A percentile compares a stretch with the other conserved stretches of the same genome.
These are phyloP conservation scores for Phaffia tasmanica DNA, from an alignment of 768 basidiomycete genomes.

Conservation along the genomic window DNA sequence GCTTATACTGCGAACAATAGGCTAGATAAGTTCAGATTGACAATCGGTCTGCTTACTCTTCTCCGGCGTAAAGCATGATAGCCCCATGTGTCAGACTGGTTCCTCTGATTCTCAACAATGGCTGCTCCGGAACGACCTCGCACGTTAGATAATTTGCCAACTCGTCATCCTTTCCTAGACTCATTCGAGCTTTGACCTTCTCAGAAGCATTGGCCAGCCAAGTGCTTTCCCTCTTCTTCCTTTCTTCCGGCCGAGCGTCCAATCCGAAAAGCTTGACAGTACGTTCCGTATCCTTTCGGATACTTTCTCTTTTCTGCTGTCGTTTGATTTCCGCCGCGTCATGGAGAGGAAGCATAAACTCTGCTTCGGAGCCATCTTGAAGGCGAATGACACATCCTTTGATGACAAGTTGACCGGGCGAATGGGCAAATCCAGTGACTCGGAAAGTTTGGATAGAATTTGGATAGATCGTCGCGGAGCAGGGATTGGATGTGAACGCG, in stretches of 20 bases:
- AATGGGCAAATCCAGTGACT: slow-evolving; percentile 54
- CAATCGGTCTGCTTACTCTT: slow-evolving; percentile 50
- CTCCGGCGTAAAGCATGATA: slow-evolving; percentile 89
- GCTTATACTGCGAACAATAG: background rate
- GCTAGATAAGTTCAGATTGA: too few species aligned
- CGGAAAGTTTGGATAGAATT: slow-evolving; percentile 61
- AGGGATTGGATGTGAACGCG: slow-evolving; percentile 54
- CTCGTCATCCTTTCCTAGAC: background rate
- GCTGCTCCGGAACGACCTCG: slow-evolving; percentile 74
- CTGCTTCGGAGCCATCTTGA: slow-evolving; percentile 56
- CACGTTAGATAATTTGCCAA: slow-evolving; percentile 56
- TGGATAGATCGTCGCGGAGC: slow-evolving; percentile 47
- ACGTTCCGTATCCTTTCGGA: slow-evolving; percentile 51
- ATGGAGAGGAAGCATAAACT: slow-evolving; percentile 63
- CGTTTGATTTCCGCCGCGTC: slow-evolving; percentile 59
- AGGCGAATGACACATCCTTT: slow-evolving; percentile 71
- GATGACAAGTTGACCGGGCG: slow-evolving; percentile 56
- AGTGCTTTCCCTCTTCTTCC: slow-evolving; percentile 8
- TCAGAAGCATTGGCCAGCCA: background rate
- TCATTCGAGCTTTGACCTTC: background rate
- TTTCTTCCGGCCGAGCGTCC: slow-evolving; percentile 35
- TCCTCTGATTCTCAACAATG: slow-evolving; percentile 70
- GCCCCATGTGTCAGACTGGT: slow-evolving; percentile 88
- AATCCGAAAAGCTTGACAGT: slow-evolving; percentile 68
- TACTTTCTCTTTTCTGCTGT: slow-evolving; percentile 43